Evolutionary conservation across 1,284 basidiomycete genomes (phyloP), one percentile per base, ranked within the genome.

Genomic region (Omphalotus olearius): DNA sequence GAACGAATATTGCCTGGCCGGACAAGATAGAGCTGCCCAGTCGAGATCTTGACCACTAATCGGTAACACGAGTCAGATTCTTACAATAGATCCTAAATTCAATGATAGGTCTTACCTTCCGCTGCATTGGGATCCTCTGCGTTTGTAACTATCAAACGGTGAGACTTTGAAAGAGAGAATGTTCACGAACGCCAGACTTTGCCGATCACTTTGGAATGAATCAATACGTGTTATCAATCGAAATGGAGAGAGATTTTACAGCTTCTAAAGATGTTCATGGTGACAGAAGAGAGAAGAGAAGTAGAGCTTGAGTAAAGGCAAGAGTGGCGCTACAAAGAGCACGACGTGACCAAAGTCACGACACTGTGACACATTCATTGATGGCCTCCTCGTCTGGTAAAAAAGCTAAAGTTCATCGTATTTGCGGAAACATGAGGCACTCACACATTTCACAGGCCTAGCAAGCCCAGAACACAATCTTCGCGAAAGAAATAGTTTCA

Each of bases 21-120:
- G 52, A 96, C 85, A 55, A 98, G 85, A 70, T 89, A 96, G 26
- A 99, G 81, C 64, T 94, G 87, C 2, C 96, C 97, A 57, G 88
- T 86, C 13, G 92, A 89, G 52, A 98, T 91, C 74, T 97, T 96
- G 47, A 97, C 93, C 47, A 99, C 76, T 59, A 38, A 23, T 11
- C 30, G 25, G 7, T n/a, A 7, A 14, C 17, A 16, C 23, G 11
- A 37, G 4, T 44, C n/a, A 51, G 47, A 7, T 18, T 6, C 23
- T 16, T 23, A 23, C 3, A 23, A 20, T 11, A n/a, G 10, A 33
- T n/a, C 7, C n/a, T n/a, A 14, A 35, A 17, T 14, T n/a, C 10
- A 18, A 3, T 26, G 23, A 18, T 28, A 26, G 6, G 7, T 16
- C 45, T 18, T 38, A 58, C 58, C 80, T 68, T 97, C 94, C 16